A percentile compares a stretch with the other conserved stretches of the same genome.
Evolutionary conservation across 2,329 filamentous ascomycete genomes (phyloP).

Genomic region (Berkeleyomyces rouxiae): DNA sequence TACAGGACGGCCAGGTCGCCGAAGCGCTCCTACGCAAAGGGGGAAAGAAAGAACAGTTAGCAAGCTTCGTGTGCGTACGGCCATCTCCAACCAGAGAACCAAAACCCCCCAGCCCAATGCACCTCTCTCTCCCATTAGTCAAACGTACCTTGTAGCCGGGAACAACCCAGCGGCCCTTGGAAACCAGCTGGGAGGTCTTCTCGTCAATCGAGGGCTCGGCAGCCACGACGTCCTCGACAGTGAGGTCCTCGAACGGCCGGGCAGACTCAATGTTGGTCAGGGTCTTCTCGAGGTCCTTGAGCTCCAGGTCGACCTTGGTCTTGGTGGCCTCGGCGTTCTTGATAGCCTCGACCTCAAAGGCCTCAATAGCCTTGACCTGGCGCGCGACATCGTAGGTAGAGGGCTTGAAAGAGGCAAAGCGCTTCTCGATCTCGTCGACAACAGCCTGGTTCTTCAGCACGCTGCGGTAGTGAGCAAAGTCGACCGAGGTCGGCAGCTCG

Average conservation of each 20-base stretch:
- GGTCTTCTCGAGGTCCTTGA: constrained; percentile 85
- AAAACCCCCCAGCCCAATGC: not conserved
- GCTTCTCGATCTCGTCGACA: constrained; percentile 92
- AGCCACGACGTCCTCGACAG: constrained; percentile 88
- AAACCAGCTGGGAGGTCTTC: constrained; percentile 86
- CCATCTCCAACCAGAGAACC: not conserved
- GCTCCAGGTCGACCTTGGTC: constrained; percentile 84
- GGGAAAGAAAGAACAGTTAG: not conserved
- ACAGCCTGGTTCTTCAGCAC: constrained; percentile 91
- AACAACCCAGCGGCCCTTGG: constrained; percentile 95
- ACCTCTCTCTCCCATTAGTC: not conserved
- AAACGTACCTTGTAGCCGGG: constrained; percentile 89
- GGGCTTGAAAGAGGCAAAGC: constrained; percentile 83
- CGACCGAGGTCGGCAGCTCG: constrained; percentile 71
- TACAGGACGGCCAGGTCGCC: constrained; percentile 92
- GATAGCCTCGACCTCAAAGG: constrained; percentile 90
- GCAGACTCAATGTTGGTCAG: constrained; percentile 95
- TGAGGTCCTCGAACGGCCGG: constrained; percentile 89
- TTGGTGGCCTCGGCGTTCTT: constrained; percentile 97
- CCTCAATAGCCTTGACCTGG: constrained; percentile 96
- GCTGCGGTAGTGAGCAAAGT: constrained; percentile 86
- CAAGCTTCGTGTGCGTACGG: not conserved
- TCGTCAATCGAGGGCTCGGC: constrained; percentile 95
- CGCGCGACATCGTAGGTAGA: constrained; percentile 79
- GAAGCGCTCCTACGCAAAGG: constrained; percentile 73